Evolutionary conservation across 768 basidiomycete genomes (phyloP), one percentile per base, ranked within the genome.

Genomic region (Lentinula guzmanii): DNA sequence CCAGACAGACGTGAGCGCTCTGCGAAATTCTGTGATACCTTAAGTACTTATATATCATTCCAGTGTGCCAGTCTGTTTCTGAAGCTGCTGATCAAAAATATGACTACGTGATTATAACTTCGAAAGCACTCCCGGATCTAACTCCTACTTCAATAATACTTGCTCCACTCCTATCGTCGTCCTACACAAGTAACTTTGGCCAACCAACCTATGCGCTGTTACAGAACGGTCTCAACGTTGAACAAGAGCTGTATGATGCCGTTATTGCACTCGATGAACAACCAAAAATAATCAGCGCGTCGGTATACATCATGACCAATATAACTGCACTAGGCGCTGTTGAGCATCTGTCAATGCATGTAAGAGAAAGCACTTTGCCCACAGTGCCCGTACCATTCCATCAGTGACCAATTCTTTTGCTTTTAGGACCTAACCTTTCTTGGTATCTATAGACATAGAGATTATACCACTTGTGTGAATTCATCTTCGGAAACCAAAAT

Each of bases 381-480:
- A 34, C 10, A 31, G 24, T 60, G 18, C 46, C 9, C 8, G 6
- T 16, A 24, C 21, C 3, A 24, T 11, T 31, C 7, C 11, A 10
- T 48, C 7, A 50, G 28, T 28, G 28, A 28, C 28, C 28, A 28
- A 28, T 28, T 4, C 16, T 11, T 37, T 45, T 11, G 8, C 35
- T 10, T 28, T 4, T 41, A 60, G 58, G 58, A 34, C 13, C 33
- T 28, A 18, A 24, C 51, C 34, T 35, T 39, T 24, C 58, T 60
- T 33, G 58, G 58, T n/a, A n/a, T 48, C 45, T 60, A 51, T 24
- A 60, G 58, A 60, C 58, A 48, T 24, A 34, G 48, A 31, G 48
- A 75, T 63, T 64, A 59, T 33, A 64, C 68, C 1, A 70, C 66
- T 1, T 68, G 69, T 1, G 61, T 39, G 8, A 73, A 76, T 62